phyloP scores from a whole-genome alignment of 2,329 filamentous ascomycete species.

The Karstenula rhodostoma region DNA sequence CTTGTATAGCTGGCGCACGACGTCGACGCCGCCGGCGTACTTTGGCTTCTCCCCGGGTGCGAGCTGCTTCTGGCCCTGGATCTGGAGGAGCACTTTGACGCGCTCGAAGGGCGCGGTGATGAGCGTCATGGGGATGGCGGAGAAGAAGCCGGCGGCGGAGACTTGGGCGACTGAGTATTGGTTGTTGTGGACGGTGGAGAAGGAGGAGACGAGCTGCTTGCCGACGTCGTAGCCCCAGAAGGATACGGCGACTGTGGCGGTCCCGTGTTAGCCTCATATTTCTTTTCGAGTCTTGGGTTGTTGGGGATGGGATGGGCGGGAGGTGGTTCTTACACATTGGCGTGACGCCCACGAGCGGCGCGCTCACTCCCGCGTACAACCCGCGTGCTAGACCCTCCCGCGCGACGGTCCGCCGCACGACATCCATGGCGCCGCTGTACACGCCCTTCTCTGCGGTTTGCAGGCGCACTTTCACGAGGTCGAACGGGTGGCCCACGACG shows the following conservation, averaged over 20 bases:
- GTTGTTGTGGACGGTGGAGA: slow-evolving; percentile 71
- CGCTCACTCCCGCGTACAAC: slow-evolving; percentile 95
- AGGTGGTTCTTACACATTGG: slow-evolving; percentile 85
- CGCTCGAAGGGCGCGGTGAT: slow-evolving; percentile 99
- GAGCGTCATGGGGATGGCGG: slow-evolving; percentile 93
- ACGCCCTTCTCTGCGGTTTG: slow-evolving; percentile 96
- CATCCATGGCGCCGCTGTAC: slow-evolving; percentile 89
- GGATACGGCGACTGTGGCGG: slow-evolving; percentile 65
- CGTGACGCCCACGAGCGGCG: slow-evolving; percentile 92
- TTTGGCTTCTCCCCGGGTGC: slow-evolving; percentile 90
- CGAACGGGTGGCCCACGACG: slow-evolving; percentile 92
- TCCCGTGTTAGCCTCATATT: slow-evolving; percentile 14
- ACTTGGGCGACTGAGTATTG: slow-evolving; percentile 85
- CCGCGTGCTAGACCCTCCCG: slow-evolving; percentile 81
- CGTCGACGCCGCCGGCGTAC: slow-evolving; percentile 86
- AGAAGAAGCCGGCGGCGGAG: slow-evolving; percentile 91
- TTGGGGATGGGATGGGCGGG: slow-evolving; percentile 3
- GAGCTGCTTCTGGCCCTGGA: slow-evolving; percentile 88
- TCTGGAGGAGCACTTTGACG: slow-evolving; percentile 97
- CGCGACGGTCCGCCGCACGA: slow-evolving; percentile 86
- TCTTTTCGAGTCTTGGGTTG: too few relatives aligned
- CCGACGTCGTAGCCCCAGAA: slow-evolving; percentile 93
- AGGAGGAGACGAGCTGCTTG: slow-evolving; percentile 80
- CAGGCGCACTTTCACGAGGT: slow-evolving; percentile 95
- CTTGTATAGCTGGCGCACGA: slow-evolving; percentile 90